Evolutionary conservation across 345 rosid genomes (phyloP).

Genomic region (Combretum micranthum): DNA sequence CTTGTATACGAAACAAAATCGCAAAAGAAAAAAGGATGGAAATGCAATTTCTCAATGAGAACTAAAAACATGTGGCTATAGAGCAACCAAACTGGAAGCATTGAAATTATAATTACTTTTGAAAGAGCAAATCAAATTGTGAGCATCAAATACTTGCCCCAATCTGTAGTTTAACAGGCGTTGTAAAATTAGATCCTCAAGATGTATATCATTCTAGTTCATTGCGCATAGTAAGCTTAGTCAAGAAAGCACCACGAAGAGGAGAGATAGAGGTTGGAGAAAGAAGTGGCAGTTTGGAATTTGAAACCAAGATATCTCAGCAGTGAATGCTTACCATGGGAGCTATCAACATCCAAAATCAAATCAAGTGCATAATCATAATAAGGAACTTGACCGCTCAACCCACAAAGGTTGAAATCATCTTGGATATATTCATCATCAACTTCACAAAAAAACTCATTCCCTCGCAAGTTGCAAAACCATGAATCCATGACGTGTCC

Average conservation of each 20-base stretch:
- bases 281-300: neutral
- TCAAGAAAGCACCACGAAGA: neutral
- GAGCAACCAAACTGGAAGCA: too few species aligned
- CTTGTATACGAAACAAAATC: too few species aligned
- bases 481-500: conserved; percentile 97
- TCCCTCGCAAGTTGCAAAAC: conserved; percentile 95
- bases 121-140: too few species aligned
- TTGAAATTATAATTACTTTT: too few species aligned
- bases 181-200: too few species aligned
- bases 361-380: conserved; percentile 93
- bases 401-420: conserved; percentile 93
- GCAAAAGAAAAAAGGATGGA: too few species aligned
- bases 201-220: too few species aligned
- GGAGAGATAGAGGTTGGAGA: neutral
- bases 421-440: conserved; percentile 96
- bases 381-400: conserved; percentile 95
- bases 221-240: too few species aligned
- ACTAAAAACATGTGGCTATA: too few species aligned
- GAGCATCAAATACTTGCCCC: too few species aligned
- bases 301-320: neutral
- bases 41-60: too few species aligned
- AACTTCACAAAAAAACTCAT: conserved; percentile 94
- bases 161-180: too few species aligned
- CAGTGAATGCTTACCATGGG: conserved; percentile 55
- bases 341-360: conserved; percentile 84